Evolutionary conservation across 2,329 filamentous ascomycete species (phyloP).

Genomic region (Pseudocercospora macadamiae): DNA sequence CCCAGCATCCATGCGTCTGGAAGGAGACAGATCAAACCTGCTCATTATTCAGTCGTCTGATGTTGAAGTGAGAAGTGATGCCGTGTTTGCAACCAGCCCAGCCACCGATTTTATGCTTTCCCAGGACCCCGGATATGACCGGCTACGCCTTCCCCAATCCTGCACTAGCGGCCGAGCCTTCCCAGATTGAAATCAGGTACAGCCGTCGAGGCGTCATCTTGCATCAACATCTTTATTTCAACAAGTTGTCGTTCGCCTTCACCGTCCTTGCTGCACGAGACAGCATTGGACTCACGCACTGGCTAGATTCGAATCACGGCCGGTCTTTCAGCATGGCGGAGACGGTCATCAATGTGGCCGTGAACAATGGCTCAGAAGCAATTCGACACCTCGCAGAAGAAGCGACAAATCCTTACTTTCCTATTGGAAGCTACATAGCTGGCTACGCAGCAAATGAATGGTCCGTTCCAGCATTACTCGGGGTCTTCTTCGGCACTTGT

Average conservation of each 20-base stretch:
- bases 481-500: constrained; percentile 62
- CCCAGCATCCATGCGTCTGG: too few relatives aligned
- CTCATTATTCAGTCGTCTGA: too few relatives aligned
- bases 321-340: constrained; percentile 2
- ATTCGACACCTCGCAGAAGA: constrained; percentile 33
- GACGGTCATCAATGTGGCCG: constrained; percentile 10
- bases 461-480: constrained; percentile 61
- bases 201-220: not conserved
- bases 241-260: not conserved
- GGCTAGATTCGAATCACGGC: too few relatives aligned
- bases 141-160: not conserved
- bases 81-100: too few relatives aligned
- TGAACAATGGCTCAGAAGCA: constrained; percentile 11
- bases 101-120: not conserved
- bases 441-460: constrained; percentile 69
- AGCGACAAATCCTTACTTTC: constrained; percentile 67
- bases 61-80: too few relatives aligned
- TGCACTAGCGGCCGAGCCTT: not conserved
- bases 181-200: not conserved
- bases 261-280: not conserved
- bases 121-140: not conserved
- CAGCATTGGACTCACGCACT: too few relatives aligned
- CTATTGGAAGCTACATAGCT: constrained; percentile 62
- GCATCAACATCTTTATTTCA: not conserved
- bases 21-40: too few relatives aligned